Conservation (phyloP, 192 early-diverging fungal species). For the Rhizophlyctis rosea region DNA sequence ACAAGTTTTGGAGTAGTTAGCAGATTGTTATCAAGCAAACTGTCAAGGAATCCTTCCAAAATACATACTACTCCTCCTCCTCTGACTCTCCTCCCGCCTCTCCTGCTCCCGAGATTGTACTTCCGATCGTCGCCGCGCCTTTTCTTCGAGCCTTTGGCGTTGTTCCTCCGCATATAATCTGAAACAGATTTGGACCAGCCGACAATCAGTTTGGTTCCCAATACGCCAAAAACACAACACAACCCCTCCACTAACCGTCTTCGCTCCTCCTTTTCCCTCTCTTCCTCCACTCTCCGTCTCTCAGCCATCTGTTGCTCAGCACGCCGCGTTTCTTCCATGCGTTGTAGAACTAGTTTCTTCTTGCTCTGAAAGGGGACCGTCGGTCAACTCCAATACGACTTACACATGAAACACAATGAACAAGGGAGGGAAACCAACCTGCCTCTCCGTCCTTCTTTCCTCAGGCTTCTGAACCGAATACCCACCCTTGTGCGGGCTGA, state of each 20-base stretch:
- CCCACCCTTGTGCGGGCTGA: too few relatives aligned
- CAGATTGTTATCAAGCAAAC: neutral
- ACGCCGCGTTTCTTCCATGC: slow-evolving; percentile 17
- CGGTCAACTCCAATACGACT: too few relatives aligned
- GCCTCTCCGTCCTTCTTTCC: slow-evolving; percentile 7
- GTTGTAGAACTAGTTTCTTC: slow-evolving; percentile 5
- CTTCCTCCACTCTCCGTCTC: slow-evolving; percentile 15
- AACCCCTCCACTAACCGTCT: slow-evolving; percentile 14
- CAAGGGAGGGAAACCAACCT: slow-evolving; percentile 1
- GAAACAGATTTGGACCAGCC: neutral
- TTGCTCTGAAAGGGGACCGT: slow-evolving; percentile 5
- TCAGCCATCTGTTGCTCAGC: neutral
- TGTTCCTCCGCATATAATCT: slow-evolving; percentile 14
- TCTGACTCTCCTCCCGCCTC: neutral
- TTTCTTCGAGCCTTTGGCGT: slow-evolving; percentile 8
- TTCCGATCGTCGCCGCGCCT: slow-evolving; percentile 7
- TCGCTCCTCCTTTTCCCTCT: slow-evolving; percentile 13
- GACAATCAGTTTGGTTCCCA: slow-evolving; percentile 1
- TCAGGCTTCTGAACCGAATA: slow-evolving; percentile 10
- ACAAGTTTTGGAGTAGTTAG: slow-evolving; percentile 3
- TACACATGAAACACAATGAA: too few relatives aligned
- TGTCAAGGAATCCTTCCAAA: too few relatives aligned
- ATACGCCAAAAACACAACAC: neutral
- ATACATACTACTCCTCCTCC: neutral
- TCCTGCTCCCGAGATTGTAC: slow-evolving; percentile 3